These are phyloP conservation scores for Fusarium sp. DNA, from an alignment of 2,329 filamentous ascomycete species.

Conservation along the genomic window DNA sequence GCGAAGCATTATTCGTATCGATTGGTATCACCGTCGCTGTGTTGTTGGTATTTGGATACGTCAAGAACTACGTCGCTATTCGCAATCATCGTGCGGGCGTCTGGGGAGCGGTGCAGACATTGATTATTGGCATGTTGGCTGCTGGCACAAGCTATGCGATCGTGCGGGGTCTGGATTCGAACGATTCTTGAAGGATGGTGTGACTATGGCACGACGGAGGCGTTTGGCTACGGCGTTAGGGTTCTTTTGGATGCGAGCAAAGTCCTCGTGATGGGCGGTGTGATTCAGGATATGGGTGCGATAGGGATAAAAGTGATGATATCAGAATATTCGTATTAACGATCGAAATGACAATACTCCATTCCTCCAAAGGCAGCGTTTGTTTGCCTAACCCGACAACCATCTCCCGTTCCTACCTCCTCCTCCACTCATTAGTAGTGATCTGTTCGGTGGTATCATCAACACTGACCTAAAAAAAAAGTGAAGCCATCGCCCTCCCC, in stretches of 20 bases:
- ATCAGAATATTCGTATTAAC: constrained; percentile 23
- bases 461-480: constrained; percentile 46
- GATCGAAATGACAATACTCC: constrained; percentile 34
- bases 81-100: constrained; percentile 62
- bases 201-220: background rate
- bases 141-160: constrained; percentile 73
- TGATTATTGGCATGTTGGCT: constrained; percentile 70
- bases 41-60: constrained; percentile 71
- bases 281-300: background rate
- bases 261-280: constrained; percentile 3
- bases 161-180: constrained; percentile 63
- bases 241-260: constrained; percentile 1
- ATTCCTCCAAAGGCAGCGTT: constrained; percentile 15
- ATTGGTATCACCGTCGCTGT: constrained; percentile 68
- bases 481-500: constrained; percentile 74
- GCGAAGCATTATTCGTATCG: constrained; percentile 65
- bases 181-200: constrained; percentile 21
- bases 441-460: constrained; percentile 12
- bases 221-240: constrained; percentile 27
- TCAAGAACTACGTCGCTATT: constrained; percentile 66
- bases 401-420: background rate
- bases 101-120: constrained; percentile 70
- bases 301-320: constrained; percentile 5
- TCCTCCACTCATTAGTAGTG: constrained; percentile 39
- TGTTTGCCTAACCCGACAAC: background rate